Evolutionary conservation across 306 rosid species (phyloP).

Genomic region (Ormosia emarginata): DNA sequence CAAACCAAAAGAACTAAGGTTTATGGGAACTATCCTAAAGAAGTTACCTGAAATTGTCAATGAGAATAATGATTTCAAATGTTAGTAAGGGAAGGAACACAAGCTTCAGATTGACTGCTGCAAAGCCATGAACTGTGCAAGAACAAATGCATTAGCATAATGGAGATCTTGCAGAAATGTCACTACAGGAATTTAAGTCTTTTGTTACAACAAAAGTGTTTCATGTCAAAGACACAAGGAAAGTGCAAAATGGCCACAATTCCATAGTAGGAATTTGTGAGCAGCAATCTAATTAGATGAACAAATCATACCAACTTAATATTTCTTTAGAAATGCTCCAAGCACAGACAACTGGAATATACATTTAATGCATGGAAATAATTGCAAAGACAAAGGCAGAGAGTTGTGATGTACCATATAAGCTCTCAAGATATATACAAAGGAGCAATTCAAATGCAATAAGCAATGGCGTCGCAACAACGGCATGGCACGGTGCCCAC

Average conservation of each 20-base stretch:
- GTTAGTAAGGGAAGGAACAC: constrained; percentile 92
- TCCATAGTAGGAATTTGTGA: neutral
- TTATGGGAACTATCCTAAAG: constrained; percentile 11
- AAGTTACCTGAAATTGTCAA: constrained; percentile 90
- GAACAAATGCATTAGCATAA: constrained; percentile 24
- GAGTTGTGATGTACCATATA: constrained; percentile 51
- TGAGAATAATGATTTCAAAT: constrained; percentile 75
- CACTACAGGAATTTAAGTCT: constrained; percentile 6
- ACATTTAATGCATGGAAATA: neutral
- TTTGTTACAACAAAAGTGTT: neutral
- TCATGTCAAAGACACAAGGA: constrained; percentile 3
- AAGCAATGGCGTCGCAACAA: constrained; percentile 88
- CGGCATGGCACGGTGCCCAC: constrained; percentile 99
- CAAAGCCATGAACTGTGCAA: constrained; percentile 59
- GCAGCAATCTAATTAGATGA: constrained; percentile 13
- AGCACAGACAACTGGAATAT: constrained; percentile 1
- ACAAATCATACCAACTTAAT: constrained; percentile 4
- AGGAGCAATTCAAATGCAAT: constrained; percentile 95
- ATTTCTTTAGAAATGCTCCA: neutral
- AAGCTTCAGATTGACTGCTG: constrained; percentile 77
- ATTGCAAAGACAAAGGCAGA: neutral
- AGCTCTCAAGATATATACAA: constrained; percentile 92
- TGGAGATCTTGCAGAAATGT: constrained; percentile 18
- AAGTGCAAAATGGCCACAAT: constrained; percentile 8
- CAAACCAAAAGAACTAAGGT: constrained; percentile 15